phyloP scores from a whole-genome alignment of 345 rosid genomes.

The Bruguiera gymnorhiza region DNA sequence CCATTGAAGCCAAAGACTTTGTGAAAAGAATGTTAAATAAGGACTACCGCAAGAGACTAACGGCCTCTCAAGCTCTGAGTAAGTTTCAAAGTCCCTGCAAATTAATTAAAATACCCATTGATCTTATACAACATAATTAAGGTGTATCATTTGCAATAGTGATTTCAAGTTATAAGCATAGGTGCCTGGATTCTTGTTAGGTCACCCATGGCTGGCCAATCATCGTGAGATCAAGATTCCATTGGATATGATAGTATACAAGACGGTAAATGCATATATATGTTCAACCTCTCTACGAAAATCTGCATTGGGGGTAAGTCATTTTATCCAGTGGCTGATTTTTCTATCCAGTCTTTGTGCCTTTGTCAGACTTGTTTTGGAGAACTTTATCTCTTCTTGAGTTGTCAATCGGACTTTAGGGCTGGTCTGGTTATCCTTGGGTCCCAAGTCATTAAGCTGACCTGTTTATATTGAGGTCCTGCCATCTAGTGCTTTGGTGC shows the following conservation, averaged over 20 bases:
- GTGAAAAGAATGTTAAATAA: conserved; percentile 85
- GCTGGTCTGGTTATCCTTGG: not conserved
- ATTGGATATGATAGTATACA: conserved; percentile 69
- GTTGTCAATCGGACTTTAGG: not conserved
- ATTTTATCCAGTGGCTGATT: not conserved
- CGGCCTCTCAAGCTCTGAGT: conserved; percentile 95
- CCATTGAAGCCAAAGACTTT: conserved; percentile 76
- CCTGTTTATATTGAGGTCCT: not conserved
- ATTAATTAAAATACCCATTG: not conserved
- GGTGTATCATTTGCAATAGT: not conserved
- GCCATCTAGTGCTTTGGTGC: not conserved
- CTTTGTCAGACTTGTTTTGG: not conserved
- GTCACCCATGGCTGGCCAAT: conserved; percentile 88
- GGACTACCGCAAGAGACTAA: conserved; percentile 86
- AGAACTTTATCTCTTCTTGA: not conserved
- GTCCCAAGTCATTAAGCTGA: not conserved
- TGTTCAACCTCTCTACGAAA: conserved; percentile 68
- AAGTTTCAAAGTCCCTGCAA: conserved; percentile 32
- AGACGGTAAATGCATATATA: conserved; percentile 62
- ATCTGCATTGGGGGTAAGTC: conserved; percentile 63
- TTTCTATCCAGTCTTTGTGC: not conserved
- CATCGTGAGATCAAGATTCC: conserved; percentile 70
- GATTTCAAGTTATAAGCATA: conserved; percentile 13
- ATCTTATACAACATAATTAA: not conserved
- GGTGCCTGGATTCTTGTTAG: conserved; percentile 29